Base-by-base conservation (phyloP, 2,329 filamentous ascomycete species). In the Fusarium camptoceras region DNA sequence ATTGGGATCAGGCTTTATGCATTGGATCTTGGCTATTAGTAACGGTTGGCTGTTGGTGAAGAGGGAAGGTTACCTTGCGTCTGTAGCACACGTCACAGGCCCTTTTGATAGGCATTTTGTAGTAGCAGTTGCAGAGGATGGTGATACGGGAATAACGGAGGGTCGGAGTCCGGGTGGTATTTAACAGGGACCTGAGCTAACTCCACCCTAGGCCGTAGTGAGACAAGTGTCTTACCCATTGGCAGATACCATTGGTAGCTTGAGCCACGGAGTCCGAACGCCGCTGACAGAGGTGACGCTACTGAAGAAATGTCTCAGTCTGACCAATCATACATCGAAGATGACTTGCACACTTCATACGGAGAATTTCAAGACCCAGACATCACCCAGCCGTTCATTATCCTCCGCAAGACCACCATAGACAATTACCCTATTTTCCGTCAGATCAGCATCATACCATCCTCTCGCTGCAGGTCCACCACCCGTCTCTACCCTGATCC, bases 21-120 rank as follows among this genome's bases (percentile, higher is more conserved):
- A 59, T 44, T 59, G 55, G 6, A 59, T 59, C 55, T 58, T 9
- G 24, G 8, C 6, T 20, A 4, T 16, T 28, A 16, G 37, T 7
- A 51, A 24, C 12, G 20, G 6, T 30, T 14, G 8, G n/a, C 9
- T 18, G 2, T 0, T 34, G 30, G 34, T 15, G 12, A 10, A 8
- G 14, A 24, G 10, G 9, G 30, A 2, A 20, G 9, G 11, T 20
- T 20, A 59, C 55, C 48, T 59, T 59, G 12, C 55, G 15, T 6
- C 54, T 44, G 14, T 44, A 59, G n/a, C 55, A 59, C 8, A 59
- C 48, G n/a, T 55, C 55, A 22, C 55, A 59, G 5, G 55, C 55
- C 54, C 55, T 8, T 14, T 59, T 59, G 6, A 53, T 15, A 8
- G 55, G 55, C 55, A 59, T 59, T 22, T 25, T 9, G 9, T 4